Base-by-base conservation (phyloP, 2,329 filamentous ascomycete species). In the Thelonectria olida region DNA sequence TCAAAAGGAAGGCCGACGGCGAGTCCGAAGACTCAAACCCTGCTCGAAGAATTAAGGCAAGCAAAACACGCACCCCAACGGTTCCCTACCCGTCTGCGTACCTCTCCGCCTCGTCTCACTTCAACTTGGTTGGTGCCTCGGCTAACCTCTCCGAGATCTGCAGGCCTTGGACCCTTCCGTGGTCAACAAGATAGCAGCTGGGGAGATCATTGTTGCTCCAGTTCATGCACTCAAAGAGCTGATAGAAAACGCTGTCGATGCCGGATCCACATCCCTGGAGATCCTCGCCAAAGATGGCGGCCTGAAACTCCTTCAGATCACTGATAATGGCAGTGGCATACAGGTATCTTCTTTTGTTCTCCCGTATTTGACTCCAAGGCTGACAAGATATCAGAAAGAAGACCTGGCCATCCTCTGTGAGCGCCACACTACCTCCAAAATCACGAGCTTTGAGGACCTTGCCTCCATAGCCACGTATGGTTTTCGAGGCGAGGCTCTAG, bases 131-230 rank as follows among this genome's bases (percentile, higher is more conserved):
- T 31, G 22, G 19, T 44, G 38, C 39, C 22, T 27, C 39, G 10
- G 48, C 54, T 70, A 39, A 70, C 52, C 42, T 38, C 49, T 45
- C 41, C 25, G 50, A 50, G 10, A 45, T 45, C n/a, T 45, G 10
- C 55, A 97, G 89, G 91, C 95, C 13, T 85, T 99, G 23, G 92
- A 97, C 72, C 89, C 92, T 65, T 91, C 96, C 80, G 96, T 99
- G 20, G 92, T 99, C 67, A 99, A 98, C 82, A 99, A 98, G 77
- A 99, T 99, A 68, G 96, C 96, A 1, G 96, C 96, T 0, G 96
- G 96, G 19, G 96, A 99, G 77, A 99, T 99, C 71, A 99, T 99
- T 62, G 93, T 99, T 49, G 95, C 96, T 2, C 96, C 96, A 0
- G 93, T 97, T 25, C 93, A 99, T 77, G 96, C 96, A 3, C 79